Conservation (phyloP, 2,329 filamentous ascomycete genomes). For the Zasmidium citrigriseum region DNA sequence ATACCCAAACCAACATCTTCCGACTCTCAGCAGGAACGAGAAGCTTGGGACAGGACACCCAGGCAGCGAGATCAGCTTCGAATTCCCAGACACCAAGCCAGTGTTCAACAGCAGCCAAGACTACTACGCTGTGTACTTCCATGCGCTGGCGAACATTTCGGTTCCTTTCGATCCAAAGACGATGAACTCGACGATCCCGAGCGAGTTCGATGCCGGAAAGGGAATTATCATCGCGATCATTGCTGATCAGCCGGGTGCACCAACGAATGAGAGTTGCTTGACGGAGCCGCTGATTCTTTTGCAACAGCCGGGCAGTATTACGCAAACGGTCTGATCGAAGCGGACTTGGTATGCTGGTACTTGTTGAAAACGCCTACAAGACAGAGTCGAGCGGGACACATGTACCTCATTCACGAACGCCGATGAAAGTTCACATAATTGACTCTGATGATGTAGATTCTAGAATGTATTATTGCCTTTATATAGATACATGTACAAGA, state of each 20-base stretch:
- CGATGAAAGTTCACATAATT: too few species aligned
- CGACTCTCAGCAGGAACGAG: slow-evolving; percentile 28
- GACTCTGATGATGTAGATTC: too few species aligned
- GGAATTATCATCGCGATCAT: neutral
- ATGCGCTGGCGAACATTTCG: slow-evolving; percentile 1
- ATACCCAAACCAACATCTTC: slow-evolving; percentile 38
- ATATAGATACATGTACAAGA: too few species aligned
- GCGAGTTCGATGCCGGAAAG: slow-evolving; percentile 1
- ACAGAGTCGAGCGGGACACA: too few species aligned
- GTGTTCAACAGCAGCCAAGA: slow-evolving; percentile 20
- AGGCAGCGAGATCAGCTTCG: slow-evolving; percentile 34
- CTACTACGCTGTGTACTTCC: slow-evolving; percentile 33
- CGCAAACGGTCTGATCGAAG: neutral
- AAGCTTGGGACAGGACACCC: slow-evolving; percentile 30
- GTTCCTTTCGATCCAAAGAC: neutral
- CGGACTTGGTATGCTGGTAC: too few species aligned
- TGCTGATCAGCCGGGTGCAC: neutral
- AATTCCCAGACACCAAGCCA: slow-evolving; percentile 30
- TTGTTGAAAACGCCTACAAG: too few species aligned
- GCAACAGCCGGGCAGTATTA: slow-evolving; percentile 4
- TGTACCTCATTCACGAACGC: too few species aligned
- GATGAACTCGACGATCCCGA: neutral
- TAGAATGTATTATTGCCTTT: too few species aligned
- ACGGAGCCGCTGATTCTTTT: neutral
- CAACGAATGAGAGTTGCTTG: neutral